A percentile compares a stretch with the other conserved stretches of the same genome.
Evolutionary conservation across 306 rosid species (phyloP).

Genomic region (Pyrus communis): DNA sequence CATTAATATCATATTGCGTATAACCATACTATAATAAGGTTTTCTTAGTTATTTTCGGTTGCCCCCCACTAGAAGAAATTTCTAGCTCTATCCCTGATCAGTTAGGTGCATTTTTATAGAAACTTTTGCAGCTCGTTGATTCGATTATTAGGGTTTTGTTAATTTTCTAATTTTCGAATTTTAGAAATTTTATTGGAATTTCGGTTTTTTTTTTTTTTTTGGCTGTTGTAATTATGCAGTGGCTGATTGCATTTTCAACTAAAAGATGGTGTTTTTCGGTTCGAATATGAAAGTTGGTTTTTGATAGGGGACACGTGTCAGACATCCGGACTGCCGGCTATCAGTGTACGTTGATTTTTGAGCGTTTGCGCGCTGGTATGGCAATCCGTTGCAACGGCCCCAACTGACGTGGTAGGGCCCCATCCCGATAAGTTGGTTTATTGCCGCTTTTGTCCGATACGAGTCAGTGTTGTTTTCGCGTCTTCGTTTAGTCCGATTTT

Average conservation of each 20-base stretch:
- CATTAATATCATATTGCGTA: too few relatives aligned
- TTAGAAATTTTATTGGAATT: not conserved
- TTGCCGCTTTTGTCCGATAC: not conserved
- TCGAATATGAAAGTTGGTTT: not conserved
- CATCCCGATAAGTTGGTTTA: not conserved
- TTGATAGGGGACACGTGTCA: not conserved
- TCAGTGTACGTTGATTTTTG: not conserved
- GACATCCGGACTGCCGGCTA: not conserved
- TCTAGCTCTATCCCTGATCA: too few relatives aligned
- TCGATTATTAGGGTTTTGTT: too few relatives aligned
- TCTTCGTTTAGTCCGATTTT: not conserved
- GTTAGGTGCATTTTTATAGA: not conserved
- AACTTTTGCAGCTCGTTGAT: not conserved
- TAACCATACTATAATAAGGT: too few relatives aligned
- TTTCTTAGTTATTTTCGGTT: too few relatives aligned
- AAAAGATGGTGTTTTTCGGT: not conserved
- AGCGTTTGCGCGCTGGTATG: not conserved
- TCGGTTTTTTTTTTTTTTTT: not conserved
- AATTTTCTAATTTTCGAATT: too few relatives aligned
- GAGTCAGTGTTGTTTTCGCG: not conserved
- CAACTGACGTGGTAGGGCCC: not conserved
- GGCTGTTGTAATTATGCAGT: not conserved
- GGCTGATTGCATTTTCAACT: not conserved
- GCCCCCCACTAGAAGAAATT: too few relatives aligned
- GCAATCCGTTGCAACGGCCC: not conserved